phyloP scores from a whole-genome alignment of 2,329 filamentous ascomycete genomes.

The Tolypocladium endophyticum region DNA sequence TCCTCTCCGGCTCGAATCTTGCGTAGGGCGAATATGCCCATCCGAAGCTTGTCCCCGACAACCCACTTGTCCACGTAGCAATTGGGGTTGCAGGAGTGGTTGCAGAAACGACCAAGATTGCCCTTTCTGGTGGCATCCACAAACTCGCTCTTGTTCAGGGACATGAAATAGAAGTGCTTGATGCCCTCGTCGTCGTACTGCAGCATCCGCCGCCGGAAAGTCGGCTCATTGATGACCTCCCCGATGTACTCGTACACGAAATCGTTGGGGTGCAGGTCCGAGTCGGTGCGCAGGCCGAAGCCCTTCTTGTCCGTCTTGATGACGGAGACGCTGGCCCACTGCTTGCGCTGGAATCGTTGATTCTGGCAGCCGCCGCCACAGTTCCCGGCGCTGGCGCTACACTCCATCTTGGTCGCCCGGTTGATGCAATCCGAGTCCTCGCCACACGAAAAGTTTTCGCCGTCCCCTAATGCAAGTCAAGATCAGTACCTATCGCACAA shows the following conservation, averaged over 20 bases:
- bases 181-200: constrained; percentile 95
- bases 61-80: constrained; percentile 99
- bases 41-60: constrained; percentile 89
- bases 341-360: constrained; percentile 81
- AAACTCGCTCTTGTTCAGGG: constrained; percentile 89
- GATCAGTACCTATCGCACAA: constrained; percentile 4
- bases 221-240: constrained; percentile 89
- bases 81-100: constrained; percentile 97
- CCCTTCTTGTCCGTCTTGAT: constrained; percentile 99
- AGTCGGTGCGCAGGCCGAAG: constrained; percentile 77
- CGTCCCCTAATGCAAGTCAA: constrained; percentile 34
- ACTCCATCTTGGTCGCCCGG: constrained; percentile 96
- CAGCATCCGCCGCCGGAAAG: constrained; percentile 80
- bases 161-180: constrained; percentile 99
- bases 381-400: constrained; percentile 64
- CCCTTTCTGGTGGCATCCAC: constrained; percentile 96
- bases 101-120: constrained; percentile 94
- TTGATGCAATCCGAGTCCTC: constrained; percentile 99
- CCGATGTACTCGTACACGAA: constrained; percentile 98
- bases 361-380: constrained; percentile 87
- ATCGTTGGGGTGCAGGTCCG: constrained; percentile 67
- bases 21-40: constrained; percentile 94
- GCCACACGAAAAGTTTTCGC: constrained; percentile 74
- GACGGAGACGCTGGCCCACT: constrained; percentile 85
- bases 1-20: constrained; percentile 82